Percentiles rank a stretch among this genome's conserved stretches.
Conservation (phyloP, 495 filamentous ascomycete species). For the Penicillium parvum region DNA sequence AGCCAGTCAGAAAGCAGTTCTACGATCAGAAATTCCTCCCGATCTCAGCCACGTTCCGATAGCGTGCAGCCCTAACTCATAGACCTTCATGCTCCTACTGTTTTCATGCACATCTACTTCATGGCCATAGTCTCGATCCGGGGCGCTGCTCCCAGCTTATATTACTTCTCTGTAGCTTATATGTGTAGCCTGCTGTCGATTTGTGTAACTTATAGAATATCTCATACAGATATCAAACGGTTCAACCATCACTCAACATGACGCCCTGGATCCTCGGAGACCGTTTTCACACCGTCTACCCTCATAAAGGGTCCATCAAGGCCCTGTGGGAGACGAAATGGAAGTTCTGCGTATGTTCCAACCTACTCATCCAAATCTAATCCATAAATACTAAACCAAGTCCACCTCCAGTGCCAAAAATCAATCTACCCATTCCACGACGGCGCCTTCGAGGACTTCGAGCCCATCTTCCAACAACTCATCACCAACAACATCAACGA, state of each 20-base stretch:
- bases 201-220: not conserved
- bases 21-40: not conserved
- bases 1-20: too few species aligned
- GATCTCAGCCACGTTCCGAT: not conserved
- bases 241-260: conserved; percentile 14
- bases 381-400: conserved; percentile 7
- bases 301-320: conserved; percentile 67
- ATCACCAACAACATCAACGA: conserved; percentile 59
- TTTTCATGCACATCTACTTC: conserved; percentile 12
- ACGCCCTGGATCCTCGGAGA: conserved; percentile 36
- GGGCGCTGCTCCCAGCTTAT: not conserved
- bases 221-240: not conserved
- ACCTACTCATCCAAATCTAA: not conserved
- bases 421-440: conserved; percentile 79
- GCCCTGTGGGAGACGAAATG: conserved; percentile 79
- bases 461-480: conserved; percentile 62
- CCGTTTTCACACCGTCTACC: conserved; percentile 34
- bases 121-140: not conserved
- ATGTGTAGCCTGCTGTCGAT: too few species aligned
- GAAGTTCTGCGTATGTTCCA: conserved; percentile 58
- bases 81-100: not conserved
- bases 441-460: conserved; percentile 63
- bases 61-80: not conserved
- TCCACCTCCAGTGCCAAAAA: conserved; percentile 48
- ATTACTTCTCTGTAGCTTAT: too few species aligned